Percentiles rank a stretch among this genome's conserved stretches.
Evolutionary conservation across 176 grass and related monocot species (phyloP).

Genomic region (Eleusine coracana): DNA sequence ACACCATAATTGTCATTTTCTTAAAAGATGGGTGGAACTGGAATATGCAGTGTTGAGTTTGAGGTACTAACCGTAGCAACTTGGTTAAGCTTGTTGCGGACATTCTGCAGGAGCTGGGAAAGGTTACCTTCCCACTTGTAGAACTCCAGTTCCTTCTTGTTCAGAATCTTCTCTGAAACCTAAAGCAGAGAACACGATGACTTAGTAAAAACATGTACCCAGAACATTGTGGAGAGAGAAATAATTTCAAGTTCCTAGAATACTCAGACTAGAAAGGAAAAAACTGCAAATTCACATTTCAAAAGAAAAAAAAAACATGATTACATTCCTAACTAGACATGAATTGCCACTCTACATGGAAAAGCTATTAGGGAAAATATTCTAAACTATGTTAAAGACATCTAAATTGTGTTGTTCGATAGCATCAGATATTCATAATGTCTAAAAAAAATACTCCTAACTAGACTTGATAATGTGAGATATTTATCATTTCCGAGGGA

Average conservation of each 20-base stretch:
- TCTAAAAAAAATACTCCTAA: too few species aligned
- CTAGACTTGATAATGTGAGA: background rate
- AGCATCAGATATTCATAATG: background rate
- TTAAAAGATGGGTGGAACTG: background rate
- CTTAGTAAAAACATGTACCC: background rate
- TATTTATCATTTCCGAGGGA: background rate
- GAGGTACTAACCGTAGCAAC: constrained; percentile 64
- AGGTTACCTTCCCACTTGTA: constrained; percentile 93
- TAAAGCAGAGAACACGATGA: background rate
- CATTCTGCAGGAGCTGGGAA: constrained; percentile 81
- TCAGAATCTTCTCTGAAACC: constrained; percentile 89
- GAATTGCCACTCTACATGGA: background rate
- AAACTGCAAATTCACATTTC: background rate
- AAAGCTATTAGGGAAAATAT: background rate
- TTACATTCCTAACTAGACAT: background rate
- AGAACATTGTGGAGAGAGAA: background rate
- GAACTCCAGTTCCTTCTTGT: constrained; percentile 95
- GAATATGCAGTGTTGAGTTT: background rate
- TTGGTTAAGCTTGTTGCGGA: constrained; percentile 75
- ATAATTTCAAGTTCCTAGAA: background rate
- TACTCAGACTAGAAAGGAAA: background rate
- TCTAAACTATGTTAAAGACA: background rate
- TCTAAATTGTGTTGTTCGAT: background rate
- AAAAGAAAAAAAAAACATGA: background rate
- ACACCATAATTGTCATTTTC: background rate